Percentiles rank a stretch among this genome's conserved stretches.
Evolutionary conservation across 2,329 filamentous ascomycete species (phyloP).

Genomic region (Fusarium chaquense): DNA sequence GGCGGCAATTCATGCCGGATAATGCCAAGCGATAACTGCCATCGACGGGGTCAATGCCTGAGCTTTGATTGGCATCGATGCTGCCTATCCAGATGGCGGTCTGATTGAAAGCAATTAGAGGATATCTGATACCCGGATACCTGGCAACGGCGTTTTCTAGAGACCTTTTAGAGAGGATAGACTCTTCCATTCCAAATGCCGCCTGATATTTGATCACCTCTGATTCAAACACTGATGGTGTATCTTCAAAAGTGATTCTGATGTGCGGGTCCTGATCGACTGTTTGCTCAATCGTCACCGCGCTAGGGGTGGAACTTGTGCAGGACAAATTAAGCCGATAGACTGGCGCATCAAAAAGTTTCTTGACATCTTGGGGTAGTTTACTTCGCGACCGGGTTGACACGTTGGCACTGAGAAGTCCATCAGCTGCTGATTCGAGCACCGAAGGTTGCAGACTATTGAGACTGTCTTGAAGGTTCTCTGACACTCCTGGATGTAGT

Average conservation of each 20-base stretch:
- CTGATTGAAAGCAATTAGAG: slow-evolving; percentile 14
- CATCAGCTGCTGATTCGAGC: background rate
- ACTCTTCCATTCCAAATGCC: slow-evolving; percentile 3
- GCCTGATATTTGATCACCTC: background rate
- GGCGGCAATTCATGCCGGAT: slow-evolving; percentile 14
- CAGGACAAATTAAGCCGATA: slow-evolving; percentile 17
- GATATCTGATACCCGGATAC: background rate
- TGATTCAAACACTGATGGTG: background rate
- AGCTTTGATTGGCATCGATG: background rate
- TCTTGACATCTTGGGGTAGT: background rate
- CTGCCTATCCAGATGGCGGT: slow-evolving; percentile 19
- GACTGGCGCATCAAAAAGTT: slow-evolving; percentile 14
- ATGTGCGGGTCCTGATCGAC: background rate
- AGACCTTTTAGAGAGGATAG: background rate
- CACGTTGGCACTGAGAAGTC: slow-evolving; percentile 17
- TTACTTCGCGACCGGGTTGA: background rate
- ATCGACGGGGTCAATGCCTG: background rate
- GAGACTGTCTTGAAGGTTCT: slow-evolving; percentile 5
- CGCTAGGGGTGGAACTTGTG: background rate
- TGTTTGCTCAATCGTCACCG: background rate
- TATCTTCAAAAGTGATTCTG: slow-evolving; percentile 9
- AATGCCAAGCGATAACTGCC: slow-evolving; percentile 6
- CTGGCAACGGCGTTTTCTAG: background rate
- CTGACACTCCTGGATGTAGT: background rate
- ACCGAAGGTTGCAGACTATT: background rate